These are phyloP conservation scores for Cerioporus squamosus DNA, from an alignment of 1,284 basidiomycete genomes.

Conservation along the genomic window DNA sequence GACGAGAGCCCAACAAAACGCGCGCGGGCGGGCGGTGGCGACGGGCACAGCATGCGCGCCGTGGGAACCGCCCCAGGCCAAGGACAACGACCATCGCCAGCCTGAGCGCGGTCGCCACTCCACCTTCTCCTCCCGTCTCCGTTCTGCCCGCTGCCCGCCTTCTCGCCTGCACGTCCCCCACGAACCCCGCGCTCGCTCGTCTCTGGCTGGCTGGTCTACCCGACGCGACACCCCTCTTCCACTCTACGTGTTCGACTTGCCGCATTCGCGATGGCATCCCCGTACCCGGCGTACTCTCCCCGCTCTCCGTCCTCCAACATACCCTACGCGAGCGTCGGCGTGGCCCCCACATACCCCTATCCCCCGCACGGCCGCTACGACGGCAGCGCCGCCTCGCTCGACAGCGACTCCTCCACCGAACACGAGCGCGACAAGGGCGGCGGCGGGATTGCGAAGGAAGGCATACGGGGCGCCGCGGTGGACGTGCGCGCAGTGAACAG, in stretches of 20 bases:
- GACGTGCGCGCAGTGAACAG: constrained; percentile 34
- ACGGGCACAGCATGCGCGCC: not conserved
- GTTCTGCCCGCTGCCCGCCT: not conserved
- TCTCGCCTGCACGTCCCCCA: constrained; percentile 5
- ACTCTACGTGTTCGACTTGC: not conserved
- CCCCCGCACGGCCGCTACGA: constrained; percentile 26
- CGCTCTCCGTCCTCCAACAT: constrained; percentile 19
- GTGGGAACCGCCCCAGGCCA: not conserved
- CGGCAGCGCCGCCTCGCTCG: constrained; percentile 23
- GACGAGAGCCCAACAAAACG: too few relatives aligned
- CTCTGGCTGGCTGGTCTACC: constrained; percentile 16
- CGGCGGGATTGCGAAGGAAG: constrained; percentile 7
- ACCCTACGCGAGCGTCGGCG: constrained; percentile 20
- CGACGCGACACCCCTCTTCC: constrained; percentile 13
- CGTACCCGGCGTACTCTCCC: constrained; percentile 36
- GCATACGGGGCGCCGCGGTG: constrained; percentile 11
- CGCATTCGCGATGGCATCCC: constrained; percentile 26
- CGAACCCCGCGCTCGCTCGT: not conserved
- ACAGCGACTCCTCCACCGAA: constrained; percentile 15
- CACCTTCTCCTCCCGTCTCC: not conserved
- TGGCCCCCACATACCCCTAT: constrained; percentile 24
- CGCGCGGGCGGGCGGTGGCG: not conserved
- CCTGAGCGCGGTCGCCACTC: too few relatives aligned
- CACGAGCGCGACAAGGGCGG: constrained; percentile 16
- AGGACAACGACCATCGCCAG: not conserved